phyloP scores from a whole-genome alignment of 164 flowering plant species.

The Stephania yunnanensis region DNA sequence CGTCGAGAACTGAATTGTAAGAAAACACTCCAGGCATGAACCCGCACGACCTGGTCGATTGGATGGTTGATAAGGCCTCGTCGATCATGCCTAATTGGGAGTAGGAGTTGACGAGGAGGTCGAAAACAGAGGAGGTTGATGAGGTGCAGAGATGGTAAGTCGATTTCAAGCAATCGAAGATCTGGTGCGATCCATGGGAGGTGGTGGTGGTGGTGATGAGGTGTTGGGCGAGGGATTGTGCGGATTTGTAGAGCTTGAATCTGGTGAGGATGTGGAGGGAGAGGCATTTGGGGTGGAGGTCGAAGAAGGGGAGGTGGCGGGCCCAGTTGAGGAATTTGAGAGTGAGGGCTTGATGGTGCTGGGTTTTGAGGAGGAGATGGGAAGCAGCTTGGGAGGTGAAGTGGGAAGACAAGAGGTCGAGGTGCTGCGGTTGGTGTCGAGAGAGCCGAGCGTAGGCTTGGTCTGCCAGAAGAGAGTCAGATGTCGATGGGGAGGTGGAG shows the following conservation, averaged over 20 bases:
- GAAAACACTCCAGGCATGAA: constrained; percentile 80
- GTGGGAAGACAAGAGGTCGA: constrained; percentile 38
- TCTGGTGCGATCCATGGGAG: constrained; percentile 18
- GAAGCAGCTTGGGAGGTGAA: constrained; percentile 66
- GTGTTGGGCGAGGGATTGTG: constrained; percentile 44
- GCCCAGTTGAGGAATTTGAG: constrained; percentile 66
- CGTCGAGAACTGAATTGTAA: constrained; percentile 65
- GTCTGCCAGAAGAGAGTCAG: constrained; percentile 34
- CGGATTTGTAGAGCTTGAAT: constrained; percentile 67
- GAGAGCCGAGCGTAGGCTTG: constrained; percentile 44
- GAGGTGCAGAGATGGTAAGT: constrained; percentile 41
- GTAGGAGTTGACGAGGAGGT: constrained; percentile 66
- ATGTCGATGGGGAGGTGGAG: constrained; percentile 11
- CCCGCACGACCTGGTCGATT: constrained; percentile 47
- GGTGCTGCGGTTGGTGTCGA: constrained; percentile 32
- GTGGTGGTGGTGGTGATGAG: constrained; percentile 22
- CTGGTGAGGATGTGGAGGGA: constrained; percentile 67
- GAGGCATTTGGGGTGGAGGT: constrained; percentile 42
- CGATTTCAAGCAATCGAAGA: constrained; percentile 49
- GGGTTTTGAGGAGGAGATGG: constrained; percentile 47
- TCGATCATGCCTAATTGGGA: constrained; percentile 40
- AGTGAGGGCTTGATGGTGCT: constrained; percentile 40
- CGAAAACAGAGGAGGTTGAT: constrained; percentile 70
- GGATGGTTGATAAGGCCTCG: constrained; percentile 42
- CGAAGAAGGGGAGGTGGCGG: constrained; percentile 43